Evolutionary conservation across 495 filamentous ascomycete species (phyloP), one percentile per base, ranked within the genome.

Genomic region (Daldinia loculata): DNA sequence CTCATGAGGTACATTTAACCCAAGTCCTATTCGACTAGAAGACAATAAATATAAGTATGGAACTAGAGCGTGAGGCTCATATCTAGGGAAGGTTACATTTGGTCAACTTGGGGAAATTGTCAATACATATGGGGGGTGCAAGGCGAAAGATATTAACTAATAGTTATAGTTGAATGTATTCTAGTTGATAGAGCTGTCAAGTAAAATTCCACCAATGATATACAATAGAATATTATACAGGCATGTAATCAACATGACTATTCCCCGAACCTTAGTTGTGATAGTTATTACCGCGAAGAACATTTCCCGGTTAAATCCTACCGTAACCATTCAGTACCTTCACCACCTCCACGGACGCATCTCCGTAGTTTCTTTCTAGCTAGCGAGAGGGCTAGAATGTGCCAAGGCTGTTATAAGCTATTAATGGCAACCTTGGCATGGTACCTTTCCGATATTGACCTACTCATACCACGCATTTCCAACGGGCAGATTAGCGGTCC

Each of bases 381-480:
- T 27, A 43, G 38, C 38, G 14, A 60, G 36, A 45, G 38, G 56
- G 36, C 56, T 60, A 41, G 56, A 60, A 60, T 30, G 38, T 17
- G 22, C 24, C 38, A 27, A 60, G 27, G 38, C 15, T 60, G 14
- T 38, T 60, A 58, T 38, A 29, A 27, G 22, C 56, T 27, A 60
- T 45, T 45, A 17, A 60, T 60, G 36, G 38, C 12, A 30, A 60
- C 2, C 56, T 60, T 60, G 56, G 56, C 56, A 27, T 60, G 24
- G 36, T 59, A 30, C 4, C 36, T 39, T 41, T 24, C 56, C 17
- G 22, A 43, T 14, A 59, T 43, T 56, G n/a, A 34, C 52, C 52
- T 56, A 52, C 24, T 22, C 14, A 59, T 59, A 29, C 15, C 14
- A 17, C 56, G 5, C 36, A 17, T 59, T 36, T 43, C 32, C 22